phyloP scores from a whole-genome alignment of 1,139 yeast species.

The Geotrichum europaeum region DNA sequence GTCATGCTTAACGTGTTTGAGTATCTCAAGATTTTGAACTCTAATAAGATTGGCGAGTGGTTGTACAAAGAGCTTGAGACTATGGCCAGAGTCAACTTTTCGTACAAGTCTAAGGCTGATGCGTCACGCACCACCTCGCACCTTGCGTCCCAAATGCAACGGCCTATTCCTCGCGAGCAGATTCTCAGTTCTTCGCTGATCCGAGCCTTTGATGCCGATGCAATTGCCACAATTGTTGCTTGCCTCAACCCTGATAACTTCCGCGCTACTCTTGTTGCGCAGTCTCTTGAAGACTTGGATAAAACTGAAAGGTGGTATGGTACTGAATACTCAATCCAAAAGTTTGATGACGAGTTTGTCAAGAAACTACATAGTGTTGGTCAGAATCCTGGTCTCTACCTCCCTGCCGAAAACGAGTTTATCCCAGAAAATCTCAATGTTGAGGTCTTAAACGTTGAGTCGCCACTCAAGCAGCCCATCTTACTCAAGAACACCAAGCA shows the following conservation, averaged over 20 bases:
- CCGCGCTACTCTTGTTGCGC: constrained; percentile 48
- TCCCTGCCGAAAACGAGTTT: constrained; percentile 71
- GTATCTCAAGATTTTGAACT: constrained; percentile 55
- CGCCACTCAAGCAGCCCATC: constrained; percentile 43
- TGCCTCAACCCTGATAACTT: constrained; percentile 55
- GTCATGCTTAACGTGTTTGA: constrained; percentile 59
- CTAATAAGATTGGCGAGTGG: constrained; percentile 55
- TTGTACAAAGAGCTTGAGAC: constrained; percentile 46
- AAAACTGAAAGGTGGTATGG: constrained; percentile 81
- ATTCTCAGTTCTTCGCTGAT: constrained; percentile 55
- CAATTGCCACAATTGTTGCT: constrained; percentile 47
- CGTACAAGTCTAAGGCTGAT: constrained; percentile 59
- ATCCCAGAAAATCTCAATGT: constrained; percentile 73
- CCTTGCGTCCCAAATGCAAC: constrained; percentile 47
- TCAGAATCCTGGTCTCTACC: constrained; percentile 40
- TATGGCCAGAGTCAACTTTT: constrained; percentile 48
- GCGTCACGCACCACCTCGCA: constrained; percentile 55
- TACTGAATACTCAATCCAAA: constrained; percentile 58
- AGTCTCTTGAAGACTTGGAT: constrained; percentile 36
- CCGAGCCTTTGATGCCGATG: constrained; percentile 52
- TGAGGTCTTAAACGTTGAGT: constrained; percentile 37
- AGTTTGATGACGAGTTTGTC: constrained; percentile 41
- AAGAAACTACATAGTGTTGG: constrained; percentile 34
- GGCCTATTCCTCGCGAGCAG: constrained; percentile 55
- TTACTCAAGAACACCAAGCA: constrained; percentile 40